phyloP scores from a whole-genome alignment of 2,329 filamentous ascomycete species.

The Aureobasidium sp. region DNA sequence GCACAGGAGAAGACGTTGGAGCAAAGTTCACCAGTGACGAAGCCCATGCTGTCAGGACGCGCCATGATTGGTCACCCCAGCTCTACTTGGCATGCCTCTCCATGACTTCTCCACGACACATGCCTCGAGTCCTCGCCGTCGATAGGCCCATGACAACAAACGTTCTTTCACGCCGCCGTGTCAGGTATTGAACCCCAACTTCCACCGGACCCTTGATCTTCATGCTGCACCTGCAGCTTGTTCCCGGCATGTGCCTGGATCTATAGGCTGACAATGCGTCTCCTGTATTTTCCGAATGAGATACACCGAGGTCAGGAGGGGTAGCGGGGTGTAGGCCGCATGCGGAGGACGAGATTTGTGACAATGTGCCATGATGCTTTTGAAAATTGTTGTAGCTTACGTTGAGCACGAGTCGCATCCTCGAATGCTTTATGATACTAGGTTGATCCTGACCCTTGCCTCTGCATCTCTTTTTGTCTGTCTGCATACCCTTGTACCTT shows the following conservation, averaged over 20 bases:
- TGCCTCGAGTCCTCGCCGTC: conserved; percentile 8
- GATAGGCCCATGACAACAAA: conserved; percentile 2
- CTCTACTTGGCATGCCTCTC: conserved; percentile 1
- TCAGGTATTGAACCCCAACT: background rate
- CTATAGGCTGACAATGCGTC: conserved; percentile 16
- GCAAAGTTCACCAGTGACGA: conserved; percentile 9
- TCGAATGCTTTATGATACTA: conserved; percentile 4
- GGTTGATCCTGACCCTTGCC: background rate
- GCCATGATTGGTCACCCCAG: background rate
- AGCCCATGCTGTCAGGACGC: background rate
- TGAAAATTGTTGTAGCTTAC: conserved; percentile 9
- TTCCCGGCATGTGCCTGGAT: conserved; percentile 15
- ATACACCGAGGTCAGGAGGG: conserved; percentile 12
- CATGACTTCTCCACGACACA: conserved; percentile 5
- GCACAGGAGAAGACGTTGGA: conserved; percentile 9
- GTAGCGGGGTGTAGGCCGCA: conserved; percentile 15
- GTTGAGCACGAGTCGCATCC: background rate
- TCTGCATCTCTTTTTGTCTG: background rate
- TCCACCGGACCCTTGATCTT: conserved; percentile 8
- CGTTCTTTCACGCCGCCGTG: conserved; percentile 12
- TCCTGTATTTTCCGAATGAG: background rate
- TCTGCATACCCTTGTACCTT: conserved; percentile 8
- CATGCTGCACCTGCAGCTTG: background rate
- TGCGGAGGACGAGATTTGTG: background rate
- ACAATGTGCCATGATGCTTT: conserved; percentile 1